These are phyloP conservation scores for Sedum album DNA, from an alignment of 164 flowering plant species.

Conservation along the genomic window DNA sequence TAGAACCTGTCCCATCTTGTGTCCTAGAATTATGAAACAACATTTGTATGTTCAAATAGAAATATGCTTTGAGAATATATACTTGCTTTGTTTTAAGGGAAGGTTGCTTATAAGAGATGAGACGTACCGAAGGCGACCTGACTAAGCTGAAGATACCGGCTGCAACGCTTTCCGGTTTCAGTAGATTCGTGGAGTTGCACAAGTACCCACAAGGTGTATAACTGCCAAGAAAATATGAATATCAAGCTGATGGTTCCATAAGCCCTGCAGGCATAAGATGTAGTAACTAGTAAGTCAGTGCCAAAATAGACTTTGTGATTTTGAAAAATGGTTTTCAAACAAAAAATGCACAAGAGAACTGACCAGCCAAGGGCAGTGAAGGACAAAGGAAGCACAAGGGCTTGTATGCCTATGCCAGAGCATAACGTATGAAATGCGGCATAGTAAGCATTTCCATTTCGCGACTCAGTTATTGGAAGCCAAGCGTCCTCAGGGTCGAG, in stretches of 20 bases:
- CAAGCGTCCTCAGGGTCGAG: conserved; percentile 22
- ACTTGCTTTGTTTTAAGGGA: too few relatives aligned
- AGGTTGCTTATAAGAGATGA: not conserved
- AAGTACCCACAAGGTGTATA: conserved; percentile 7
- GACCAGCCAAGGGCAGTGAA: conserved; percentile 28
- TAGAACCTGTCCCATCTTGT: not conserved
- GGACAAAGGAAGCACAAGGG: conserved; percentile 25
- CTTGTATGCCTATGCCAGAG: conserved; percentile 25
- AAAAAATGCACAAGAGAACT: not conserved
- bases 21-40: conserved; percentile 1
- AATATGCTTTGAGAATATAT: too few relatives aligned
- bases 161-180: not conserved
- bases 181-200: conserved; percentile 7
- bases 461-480: conserved; percentile 27
- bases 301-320: not conserved
- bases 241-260: not conserved
- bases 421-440: conserved; percentile 24
- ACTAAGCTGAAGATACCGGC: conserved; percentile 7
- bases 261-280: conserved; percentile 2
- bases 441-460: conserved; percentile 23
- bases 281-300: not conserved
- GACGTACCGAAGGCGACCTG: conserved; percentile 4
- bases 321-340: too few relatives aligned
- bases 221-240: conserved; percentile 3
- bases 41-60: not conserved